Base-by-base conservation (phyloP, 495 filamentous ascomycete species). In the Aspergillus leporis region DNA sequence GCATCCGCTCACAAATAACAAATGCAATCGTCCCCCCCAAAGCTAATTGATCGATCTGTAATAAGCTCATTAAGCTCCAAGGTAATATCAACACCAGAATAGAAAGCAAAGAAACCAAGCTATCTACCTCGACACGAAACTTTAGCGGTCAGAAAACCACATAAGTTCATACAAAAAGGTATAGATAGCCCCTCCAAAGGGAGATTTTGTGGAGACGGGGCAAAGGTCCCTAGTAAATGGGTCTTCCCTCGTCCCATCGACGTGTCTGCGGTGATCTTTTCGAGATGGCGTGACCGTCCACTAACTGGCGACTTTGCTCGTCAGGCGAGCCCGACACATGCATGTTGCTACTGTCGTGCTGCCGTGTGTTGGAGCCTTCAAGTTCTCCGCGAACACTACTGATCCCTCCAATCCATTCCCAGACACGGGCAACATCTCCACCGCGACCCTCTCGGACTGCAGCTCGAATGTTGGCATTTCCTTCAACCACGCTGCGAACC, bases 331-430 rank as follows among this genome's bases (percentile, higher is more conserved):
- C 43, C 14, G 74, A 70, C 30, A 70, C 69, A 12, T 69, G 66
- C 31, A 64, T 75, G 19, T 83, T 73, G 3, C 76, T 72, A 61
- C 82, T 81, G 68, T 81, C 80, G 55, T 81, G 68, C 25, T 78
- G 70, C 46, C 75, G 70, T 14, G 63, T 65, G 41, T 59, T 50
- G 48, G 66, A 66, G 12, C 64, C 57, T 8, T 68, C 69, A 19
- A 64, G 57, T 43, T 78, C 77, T 36, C 72, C 71, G 12, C 69
- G 71, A 19, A 80, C 81, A 22, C 77, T 71, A 23, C 74, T 69
- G 47, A 77, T 74, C n/a, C 81, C 76, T 30, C 94, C 94, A 68
- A 97, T 93, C 94, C 94, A 99, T 70, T 96, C 93, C 94, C 94
- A 99, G 18, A 90, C 87, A 49, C 91, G 82, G 14, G 89, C 86